Base-by-base conservation (phyloP, 768 basidiomycete genomes). In the Lyophyllum semitale region DNA sequence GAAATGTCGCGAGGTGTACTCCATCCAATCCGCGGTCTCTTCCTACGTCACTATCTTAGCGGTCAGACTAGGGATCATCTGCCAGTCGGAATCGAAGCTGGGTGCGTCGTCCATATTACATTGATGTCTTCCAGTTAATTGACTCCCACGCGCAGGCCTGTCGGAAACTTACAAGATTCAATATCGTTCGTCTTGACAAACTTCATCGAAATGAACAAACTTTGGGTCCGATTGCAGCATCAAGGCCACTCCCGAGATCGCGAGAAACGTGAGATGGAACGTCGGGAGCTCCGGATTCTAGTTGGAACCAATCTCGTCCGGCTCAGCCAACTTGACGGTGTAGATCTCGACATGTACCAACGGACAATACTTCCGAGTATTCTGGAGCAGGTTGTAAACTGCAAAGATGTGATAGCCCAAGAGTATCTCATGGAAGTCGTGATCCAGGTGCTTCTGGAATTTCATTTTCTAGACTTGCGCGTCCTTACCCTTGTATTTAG, bases 401-500 rank as follows among this genome's bases (percentile, higher is more conserved):
- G 97, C 74, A 96, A 97, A 70, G 97, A 99, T 67, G 91, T 95
- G 42, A 98, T 98, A 57, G 97, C 97, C 0, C 97, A 99, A 70
- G 97, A 98, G 68, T 99, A 99, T 71, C 71, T 98, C 43, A 98
- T 98, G 97, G 97, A 99, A 71, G 97, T 98, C 9, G 95, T 99
- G 58, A 99, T 99, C 61, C 97, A 99, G 80, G 93, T 91, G 55
- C 32, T 81, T 65, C 38, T 44, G 13, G 4, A n/a, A 11, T 23
- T 11, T n/a, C 13, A 20, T 52, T 20, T 12, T 5, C 18, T 22
- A 32, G 29, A 22, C 26, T 30, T 42, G 30, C 44, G 27, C 26
- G 4, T 42, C 60, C 22, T 61, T 13, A 58, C 45, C 38, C 26
- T 13, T 49, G 25, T 50, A 23, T 13, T n/a, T 29, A 94, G 92